Evolutionary conservation across 495 filamentous ascomycete species (phyloP).

Genomic region (Aspergillus asperescens): DNA sequence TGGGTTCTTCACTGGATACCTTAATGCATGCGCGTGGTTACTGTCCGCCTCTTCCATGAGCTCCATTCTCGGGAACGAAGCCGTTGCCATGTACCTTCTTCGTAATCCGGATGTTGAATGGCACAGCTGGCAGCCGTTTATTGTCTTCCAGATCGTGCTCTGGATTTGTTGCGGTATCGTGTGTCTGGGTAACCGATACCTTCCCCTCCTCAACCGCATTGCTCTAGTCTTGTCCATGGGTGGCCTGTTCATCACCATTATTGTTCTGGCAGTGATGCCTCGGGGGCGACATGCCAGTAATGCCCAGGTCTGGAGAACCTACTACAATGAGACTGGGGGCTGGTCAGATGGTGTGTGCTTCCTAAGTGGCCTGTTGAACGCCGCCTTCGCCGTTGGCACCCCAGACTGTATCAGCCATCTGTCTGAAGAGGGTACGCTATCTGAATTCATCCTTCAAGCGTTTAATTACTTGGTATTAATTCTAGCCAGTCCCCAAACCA

Average conservation of each 20-base stretch:
- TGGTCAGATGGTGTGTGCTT: slow-evolving; percentile 62
- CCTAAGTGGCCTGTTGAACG: slow-evolving; percentile 75
- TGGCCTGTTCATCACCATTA: slow-evolving; percentile 64
- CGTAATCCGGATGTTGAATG: slow-evolving; percentile 59
- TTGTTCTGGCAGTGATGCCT: slow-evolving; percentile 74
- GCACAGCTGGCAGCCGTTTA: slow-evolving; percentile 69
- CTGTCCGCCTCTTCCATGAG: slow-evolving; percentile 59
- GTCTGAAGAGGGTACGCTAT: slow-evolving; percentile 57
- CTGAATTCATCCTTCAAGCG: background rate
- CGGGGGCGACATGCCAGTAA: slow-evolving; percentile 24
- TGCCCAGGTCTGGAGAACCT: slow-evolving; percentile 62
- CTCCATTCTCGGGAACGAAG: slow-evolving; percentile 62
- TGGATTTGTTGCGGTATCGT: slow-evolving; percentile 62
- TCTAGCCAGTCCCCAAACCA: slow-evolving; percentile 47
- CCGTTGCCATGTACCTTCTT: slow-evolving; percentile 63
- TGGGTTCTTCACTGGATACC: slow-evolving; percentile 74
- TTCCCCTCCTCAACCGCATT: slow-evolving; percentile 61
- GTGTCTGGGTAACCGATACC: slow-evolving; percentile 60
- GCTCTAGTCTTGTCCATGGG: slow-evolving; percentile 65
- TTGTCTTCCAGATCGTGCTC: slow-evolving; percentile 61
- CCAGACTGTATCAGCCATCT: slow-evolving; percentile 73
- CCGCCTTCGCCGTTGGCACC: slow-evolving; percentile 77
- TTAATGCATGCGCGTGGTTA: slow-evolving; percentile 74
- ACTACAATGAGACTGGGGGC: slow-evolving; percentile 63
- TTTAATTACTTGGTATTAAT: background rate